Evolutionary conservation across 2,329 filamentous ascomycete species (phyloP), one percentile per base, ranked within the genome.

Genomic region (Aspergillus proliferans): DNA sequence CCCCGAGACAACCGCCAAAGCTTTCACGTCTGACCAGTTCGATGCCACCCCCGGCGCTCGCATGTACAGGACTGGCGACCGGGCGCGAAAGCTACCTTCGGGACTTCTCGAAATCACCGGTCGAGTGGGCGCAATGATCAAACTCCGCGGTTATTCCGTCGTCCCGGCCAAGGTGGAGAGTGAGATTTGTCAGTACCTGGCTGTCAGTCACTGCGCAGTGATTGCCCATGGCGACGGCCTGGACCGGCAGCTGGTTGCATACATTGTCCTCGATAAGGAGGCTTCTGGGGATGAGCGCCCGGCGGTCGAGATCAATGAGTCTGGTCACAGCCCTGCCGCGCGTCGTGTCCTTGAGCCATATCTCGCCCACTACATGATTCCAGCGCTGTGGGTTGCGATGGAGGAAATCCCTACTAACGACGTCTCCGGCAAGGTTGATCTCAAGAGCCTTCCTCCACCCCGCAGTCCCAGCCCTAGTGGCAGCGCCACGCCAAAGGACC

Each of bases 351-450:
- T 92, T 2, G 77, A 83, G 1, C 72, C 78, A 14, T 82, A 83
- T 53, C 76, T 92, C 26, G 87, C 87, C 1, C 86, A 88, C 53
- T 92, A 92, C 68, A 91, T 92, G 87, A 85, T 92, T 47, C 87
- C 87, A 0, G 77, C 85, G 1, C 67, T 90, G 3, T 92, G 87
- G 87, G 83, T 91, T 34, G 80, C 86, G 59, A 69, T 91, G 28
- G 79, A 85, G 2, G 77, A 79, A 52, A 69, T 92, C 4, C 87
- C 87, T 0, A 90, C 86, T 0, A 84, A 89, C 57, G 83, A 81
- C 45, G 87, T 92, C 1, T 91, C 87, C 12, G 87, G 87, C 18
- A 92, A 92, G 70, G 82, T 84, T 18, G 85, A 92, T 58, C 74
- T 87, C 48, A 88, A 88, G 65, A 75, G 78, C 10, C 75, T 92